Base-by-base conservation (phyloP, 345 rosid genomes). In the Reutealis trisperma region DNA sequence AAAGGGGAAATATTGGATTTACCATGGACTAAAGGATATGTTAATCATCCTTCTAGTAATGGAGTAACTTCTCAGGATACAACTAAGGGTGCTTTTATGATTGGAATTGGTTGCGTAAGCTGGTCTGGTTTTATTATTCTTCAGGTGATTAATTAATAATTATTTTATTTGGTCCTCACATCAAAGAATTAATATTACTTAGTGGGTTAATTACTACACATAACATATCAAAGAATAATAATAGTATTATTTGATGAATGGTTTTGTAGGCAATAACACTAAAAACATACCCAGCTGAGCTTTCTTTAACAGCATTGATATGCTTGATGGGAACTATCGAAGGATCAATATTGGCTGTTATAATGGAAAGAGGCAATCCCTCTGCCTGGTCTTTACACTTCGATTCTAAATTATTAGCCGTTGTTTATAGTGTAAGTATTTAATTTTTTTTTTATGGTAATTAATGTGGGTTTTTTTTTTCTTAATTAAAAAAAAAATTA, bases 81-180 rank as follows among this genome's bases (percentile, higher is more conserved):
- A 14, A 62, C 86, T 2, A 89, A 82, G 75, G 97, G 94, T 65
- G 89, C 94, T 68, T 25, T 83, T 11, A 79, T 90, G 78, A 86
- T 92, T 15, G 67, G 76, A 59, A 2, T 66, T 0, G 97, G 93
- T 6, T 88, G 93, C 72, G 41, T 77, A 21, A 80, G 89, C n/a
- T 92, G 92, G 93, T 85, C 93, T 67, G 75, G 65, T 84, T 92
- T 90, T 81, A 41, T 90, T 67, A 86, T 85, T 75, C 91, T 92
- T 44, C 97, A 90, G 79, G 97, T 92, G 80, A 42, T 65, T 10
- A 2, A 65, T 65, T 18, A 16, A 63, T 75, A 37, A 37, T 37
- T 37, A 2, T 34, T 37, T 58, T 34, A 37, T 37, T 37, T 37
- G 41, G 5, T 37, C 4, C 4, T 37, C 41, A 37, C 41, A 37